Evolutionary conservation across 352 stramenopile genomes (phyloP).

Genomic region (Plasmopara halstedii): DNA sequence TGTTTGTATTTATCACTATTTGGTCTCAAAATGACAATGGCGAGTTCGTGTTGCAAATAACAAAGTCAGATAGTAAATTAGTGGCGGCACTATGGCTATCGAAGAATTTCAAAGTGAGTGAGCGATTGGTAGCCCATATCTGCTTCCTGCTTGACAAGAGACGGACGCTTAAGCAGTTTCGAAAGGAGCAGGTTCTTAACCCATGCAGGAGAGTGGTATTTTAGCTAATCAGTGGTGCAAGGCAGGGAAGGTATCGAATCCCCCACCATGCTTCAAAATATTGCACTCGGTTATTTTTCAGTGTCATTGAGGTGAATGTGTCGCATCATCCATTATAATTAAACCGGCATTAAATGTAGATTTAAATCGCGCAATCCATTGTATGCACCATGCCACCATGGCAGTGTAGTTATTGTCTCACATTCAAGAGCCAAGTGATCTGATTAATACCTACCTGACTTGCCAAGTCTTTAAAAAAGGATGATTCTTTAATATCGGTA

Average conservation of each 20-base stretch:
- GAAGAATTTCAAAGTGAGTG: conserved; percentile 17
- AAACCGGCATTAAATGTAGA: too few species aligned
- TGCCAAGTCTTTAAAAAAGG: too few species aligned
- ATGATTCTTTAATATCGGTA: too few species aligned
- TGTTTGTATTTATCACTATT: conserved; percentile 8
- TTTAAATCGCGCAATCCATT: too few species aligned
- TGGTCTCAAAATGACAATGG: not conserved
- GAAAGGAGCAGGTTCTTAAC: conserved; percentile 17
- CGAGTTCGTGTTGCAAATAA: not conserved
- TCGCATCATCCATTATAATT: too few species aligned
- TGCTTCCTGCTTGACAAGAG: conserved; percentile 1
- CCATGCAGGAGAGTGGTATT: conserved; percentile 15
- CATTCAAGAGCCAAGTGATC: too few species aligned
- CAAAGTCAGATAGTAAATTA: conserved; percentile 6
- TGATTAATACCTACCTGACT: too few species aligned
- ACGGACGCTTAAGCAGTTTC: conserved; percentile 30
- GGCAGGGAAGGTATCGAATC: not conserved
- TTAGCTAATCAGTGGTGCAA: conserved; percentile 4
- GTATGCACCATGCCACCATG: too few species aligned
- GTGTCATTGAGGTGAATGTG: too few species aligned
- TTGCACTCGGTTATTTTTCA: too few species aligned
- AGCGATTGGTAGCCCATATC: conserved; percentile 7
- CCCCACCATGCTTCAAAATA: too few species aligned
- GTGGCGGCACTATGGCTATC: not conserved
- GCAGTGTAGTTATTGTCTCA: too few species aligned